Evolutionary conservation across 2,329 filamentous ascomycete genomes (phyloP).

Genomic region (Apiospora phragmitis): DNA sequence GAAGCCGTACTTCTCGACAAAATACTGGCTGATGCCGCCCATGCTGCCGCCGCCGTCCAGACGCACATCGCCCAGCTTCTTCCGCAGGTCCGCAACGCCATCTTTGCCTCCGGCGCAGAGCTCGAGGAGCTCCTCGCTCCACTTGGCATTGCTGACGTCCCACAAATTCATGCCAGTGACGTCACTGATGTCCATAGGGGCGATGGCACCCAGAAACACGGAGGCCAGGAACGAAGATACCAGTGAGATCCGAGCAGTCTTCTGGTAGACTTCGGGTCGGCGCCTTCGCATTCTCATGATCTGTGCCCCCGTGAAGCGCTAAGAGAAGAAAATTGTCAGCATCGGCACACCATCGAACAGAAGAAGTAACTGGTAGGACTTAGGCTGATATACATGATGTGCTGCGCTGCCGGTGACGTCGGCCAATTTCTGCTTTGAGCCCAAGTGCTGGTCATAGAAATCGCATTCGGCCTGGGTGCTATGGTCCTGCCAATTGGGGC

Average conservation of each 20-base stretch:
- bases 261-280: constrained; percentile 77
- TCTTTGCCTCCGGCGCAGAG: constrained; percentile 67
- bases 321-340: constrained; percentile 15
- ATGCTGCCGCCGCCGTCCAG: constrained; percentile 79
- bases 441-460: constrained; percentile 75
- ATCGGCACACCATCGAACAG: neutral
- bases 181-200: constrained; percentile 90
- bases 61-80: constrained; percentile 78
- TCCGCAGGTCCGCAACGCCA: constrained; percentile 64
- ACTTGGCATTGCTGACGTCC: constrained; percentile 76
- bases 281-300: constrained; percentile 85
- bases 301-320: constrained; percentile 97
- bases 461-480: constrained; percentile 93
- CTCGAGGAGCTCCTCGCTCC: constrained; percentile 73
- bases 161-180: constrained; percentile 97
- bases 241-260: constrained; percentile 83
- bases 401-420: constrained; percentile 85
- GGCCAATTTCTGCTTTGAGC: constrained; percentile 68
- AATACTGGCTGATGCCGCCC: constrained; percentile 77
- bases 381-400: constrained; percentile 74
- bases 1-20: constrained; percentile 77
- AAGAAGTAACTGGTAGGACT: neutral
- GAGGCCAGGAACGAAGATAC: constrained; percentile 96
- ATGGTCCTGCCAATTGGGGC: constrained; percentile 97
- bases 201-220: constrained; percentile 79